phyloP scores from a whole-genome alignment of 164 flowering plant species.

The Piper betle region DNA sequence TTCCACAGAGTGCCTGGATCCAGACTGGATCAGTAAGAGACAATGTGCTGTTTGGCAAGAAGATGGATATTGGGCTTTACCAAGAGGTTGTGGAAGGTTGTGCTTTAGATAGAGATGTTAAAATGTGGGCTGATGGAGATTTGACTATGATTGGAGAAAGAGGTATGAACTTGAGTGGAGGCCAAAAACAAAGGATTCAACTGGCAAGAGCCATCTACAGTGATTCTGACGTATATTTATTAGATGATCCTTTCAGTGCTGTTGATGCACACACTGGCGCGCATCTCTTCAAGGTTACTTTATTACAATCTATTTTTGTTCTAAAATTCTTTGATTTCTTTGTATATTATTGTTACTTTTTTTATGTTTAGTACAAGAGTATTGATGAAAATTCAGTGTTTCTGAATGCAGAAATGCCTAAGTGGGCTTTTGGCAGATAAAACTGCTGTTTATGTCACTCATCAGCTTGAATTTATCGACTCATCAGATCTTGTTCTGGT shows the following conservation, averaged over 20 bases:
- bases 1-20: constrained; percentile 80
- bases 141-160: constrained; percentile 56
- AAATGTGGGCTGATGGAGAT: constrained; percentile 57
- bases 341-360: not conserved
- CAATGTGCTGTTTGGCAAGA: constrained; percentile 69
- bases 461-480: constrained; percentile 69
- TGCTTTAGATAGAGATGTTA: constrained; percentile 55
- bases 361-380: not conserved
- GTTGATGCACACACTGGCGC: constrained; percentile 85
- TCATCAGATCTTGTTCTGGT: constrained; percentile 76
- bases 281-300: constrained; percentile 60
- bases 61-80: constrained; percentile 36
- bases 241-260: constrained; percentile 90
- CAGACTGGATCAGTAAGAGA: constrained; percentile 73
- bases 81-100: constrained; percentile 52
- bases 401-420: constrained; percentile 46
- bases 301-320: not conserved
- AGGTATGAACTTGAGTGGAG: constrained; percentile 78
- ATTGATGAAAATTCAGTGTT: not conserved
- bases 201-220: constrained; percentile 68
- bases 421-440: constrained; percentile 36
- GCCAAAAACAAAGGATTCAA: constrained; percentile 81
- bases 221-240: constrained; percentile 56
- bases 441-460: constrained; percentile 72
- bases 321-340: not conserved